Evolutionary conservation across 2,329 filamentous ascomycete species (phyloP), one percentile per base, ranked within the genome.

Genomic region (Ophiocordyceps sinensis): DNA sequence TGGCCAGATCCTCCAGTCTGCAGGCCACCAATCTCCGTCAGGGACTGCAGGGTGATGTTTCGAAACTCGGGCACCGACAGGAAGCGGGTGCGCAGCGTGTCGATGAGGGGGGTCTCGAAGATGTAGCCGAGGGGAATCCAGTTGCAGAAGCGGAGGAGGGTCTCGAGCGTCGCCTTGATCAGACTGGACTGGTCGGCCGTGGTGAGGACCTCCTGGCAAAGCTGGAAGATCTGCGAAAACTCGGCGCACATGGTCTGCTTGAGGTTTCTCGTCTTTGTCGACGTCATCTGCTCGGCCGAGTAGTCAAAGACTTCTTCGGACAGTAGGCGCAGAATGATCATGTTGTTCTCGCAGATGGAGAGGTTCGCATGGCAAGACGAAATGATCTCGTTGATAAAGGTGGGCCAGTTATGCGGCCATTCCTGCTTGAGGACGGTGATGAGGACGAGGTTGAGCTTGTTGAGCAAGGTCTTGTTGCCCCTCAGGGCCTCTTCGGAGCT

Each of bases 331-430:
- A 98, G 75, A 53, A 98, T 96, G 49, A 85, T 87, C 91, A 98
- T 98, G 71, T 98, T 98, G 70, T 98, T 98, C 68, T 98, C 91
- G 75, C 93, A 98, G 53, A 98, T 93, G 31, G 89, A 91, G 41
- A 98, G 71, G 63, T 84, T 95, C 51, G 85, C 89, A 60, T 94
- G 88, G 65, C 88, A 96, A 42, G 91, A 89, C 19, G 86, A 83
- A 53, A 98, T 87, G 63, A 98, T 98, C 69, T 98, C 91, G 70
- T 96, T 96, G 74, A 98, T 96, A 65, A 98, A 98, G 17, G 87
- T 94, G 11, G 93, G 91, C 91, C 93, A 98, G 71, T 98, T 94
- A 66, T 96, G 89, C 43, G 91, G 91, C 91, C 91, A 98, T 65
- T 98, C 91, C 66, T 98, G 91, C 73, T 98, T 98, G 57, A 98